These are phyloP conservation scores for Cladosporium velox DNA, from an alignment of 2,329 filamentous ascomycete genomes.

Conservation along the genomic window DNA sequence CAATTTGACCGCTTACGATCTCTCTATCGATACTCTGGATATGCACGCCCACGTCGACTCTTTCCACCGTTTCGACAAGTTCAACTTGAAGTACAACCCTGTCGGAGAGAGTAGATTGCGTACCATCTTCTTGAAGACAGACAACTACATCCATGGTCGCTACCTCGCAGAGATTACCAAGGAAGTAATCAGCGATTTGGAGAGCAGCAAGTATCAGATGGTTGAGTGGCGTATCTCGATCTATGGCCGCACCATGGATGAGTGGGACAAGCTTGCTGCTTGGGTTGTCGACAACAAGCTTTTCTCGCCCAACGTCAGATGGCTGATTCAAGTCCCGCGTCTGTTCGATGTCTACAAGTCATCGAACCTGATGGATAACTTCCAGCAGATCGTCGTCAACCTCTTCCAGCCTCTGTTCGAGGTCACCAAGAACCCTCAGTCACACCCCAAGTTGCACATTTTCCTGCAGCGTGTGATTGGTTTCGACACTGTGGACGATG, in stretches of 20 bases:
- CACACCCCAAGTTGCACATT: constrained; percentile 88
- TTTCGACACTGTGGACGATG: constrained; percentile 96
- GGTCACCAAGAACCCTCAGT: constrained; percentile 82
- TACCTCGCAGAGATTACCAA: constrained; percentile 98
- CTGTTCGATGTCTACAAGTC: constrained; percentile 96
- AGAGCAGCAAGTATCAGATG: constrained; percentile 99
- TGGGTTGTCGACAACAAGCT: constrained; percentile 99
- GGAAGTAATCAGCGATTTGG: constrained; percentile 93
- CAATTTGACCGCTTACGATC: constrained; percentile 93
- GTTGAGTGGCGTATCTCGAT: constrained; percentile 99
- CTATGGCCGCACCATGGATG: constrained; percentile 86
- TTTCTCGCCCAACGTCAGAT: constrained; percentile 95
- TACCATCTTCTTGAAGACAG: constrained; percentile 98
- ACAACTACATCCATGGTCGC: constrained; percentile 94
- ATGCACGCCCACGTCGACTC: constrained; percentile 99
- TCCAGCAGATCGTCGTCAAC: constrained; percentile 86
- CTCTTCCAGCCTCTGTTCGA: constrained; percentile 93
- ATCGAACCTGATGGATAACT: constrained; percentile 81
- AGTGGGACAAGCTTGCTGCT: constrained; percentile 96
- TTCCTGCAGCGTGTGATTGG: constrained; percentile 95
- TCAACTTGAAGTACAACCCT: constrained; percentile 98
- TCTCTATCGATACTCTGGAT: constrained; percentile 97
- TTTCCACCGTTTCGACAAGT: constrained; percentile 99
- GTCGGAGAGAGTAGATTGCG: constrained; percentile 91
- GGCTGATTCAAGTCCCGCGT: constrained; percentile 93